phyloP scores from a whole-genome alignment of 805 yeast species.

The Candida ipomoeae region DNA sequence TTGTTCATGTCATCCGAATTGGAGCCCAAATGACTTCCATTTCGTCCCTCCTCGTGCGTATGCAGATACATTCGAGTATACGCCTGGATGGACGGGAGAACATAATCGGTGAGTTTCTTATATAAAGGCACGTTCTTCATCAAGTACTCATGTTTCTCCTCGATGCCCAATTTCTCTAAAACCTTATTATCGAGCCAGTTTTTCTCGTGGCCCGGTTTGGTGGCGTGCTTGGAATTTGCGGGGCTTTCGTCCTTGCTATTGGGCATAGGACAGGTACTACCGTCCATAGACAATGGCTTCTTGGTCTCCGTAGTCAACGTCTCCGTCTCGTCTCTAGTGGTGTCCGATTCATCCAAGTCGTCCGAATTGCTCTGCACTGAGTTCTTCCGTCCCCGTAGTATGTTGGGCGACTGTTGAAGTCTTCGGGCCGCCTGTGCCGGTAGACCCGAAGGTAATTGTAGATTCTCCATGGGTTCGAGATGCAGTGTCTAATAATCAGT shows the following conservation, averaged over 20 bases:
- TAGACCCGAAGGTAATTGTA: not conserved
- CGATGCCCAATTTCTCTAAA: conserved; percentile 16
- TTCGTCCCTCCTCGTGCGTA: not conserved
- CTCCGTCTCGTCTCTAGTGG: not conserved
- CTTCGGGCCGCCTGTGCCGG: not conserved
- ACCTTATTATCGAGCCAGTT: conserved; percentile 4
- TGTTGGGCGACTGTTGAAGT: not conserved
- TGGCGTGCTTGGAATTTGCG: not conserved
- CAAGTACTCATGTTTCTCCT: conserved; percentile 13
- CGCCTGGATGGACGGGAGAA: conserved; percentile 16
- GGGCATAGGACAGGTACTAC: not conserved
- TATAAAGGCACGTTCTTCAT: conserved; percentile 12
- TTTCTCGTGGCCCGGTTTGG: not conserved
- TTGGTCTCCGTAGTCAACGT: not conserved
- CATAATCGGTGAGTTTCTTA: conserved; percentile 14
- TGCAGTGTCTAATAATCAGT: not conserved
- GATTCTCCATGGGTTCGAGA: not conserved
- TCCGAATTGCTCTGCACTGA: not conserved
- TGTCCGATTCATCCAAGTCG: not conserved
- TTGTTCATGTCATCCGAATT: not conserved
- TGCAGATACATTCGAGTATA: conserved; percentile 1
- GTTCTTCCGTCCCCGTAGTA: not conserved
- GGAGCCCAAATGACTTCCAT: not conserved
- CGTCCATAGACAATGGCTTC: not conserved
- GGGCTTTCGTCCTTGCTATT: not conserved